Percentiles rank a stretch among this genome's conserved stretches.
phyloP scores from a whole-genome alignment of 2,329 filamentous ascomycete genomes.

The Hymenoscyphus infarciens region DNA sequence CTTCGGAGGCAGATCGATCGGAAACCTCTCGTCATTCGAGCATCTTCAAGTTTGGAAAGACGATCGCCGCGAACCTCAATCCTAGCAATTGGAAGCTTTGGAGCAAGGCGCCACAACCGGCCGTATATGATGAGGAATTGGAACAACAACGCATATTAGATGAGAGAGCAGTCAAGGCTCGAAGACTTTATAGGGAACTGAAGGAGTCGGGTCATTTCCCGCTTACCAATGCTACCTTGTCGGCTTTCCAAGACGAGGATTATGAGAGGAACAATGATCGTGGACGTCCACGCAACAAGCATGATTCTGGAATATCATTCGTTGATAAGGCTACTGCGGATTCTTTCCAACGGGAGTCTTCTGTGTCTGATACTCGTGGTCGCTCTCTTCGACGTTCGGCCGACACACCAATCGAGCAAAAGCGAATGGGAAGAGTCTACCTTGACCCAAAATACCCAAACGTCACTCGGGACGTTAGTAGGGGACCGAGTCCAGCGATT shows the following conservation, averaged over 20 bases:
- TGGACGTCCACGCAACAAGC: constrained; percentile 19
- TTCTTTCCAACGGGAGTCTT: neutral
- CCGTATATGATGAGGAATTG: constrained; percentile 40
- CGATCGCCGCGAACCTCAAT: constrained; percentile 51
- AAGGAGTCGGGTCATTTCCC: constrained; percentile 47
- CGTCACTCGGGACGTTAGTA: neutral
- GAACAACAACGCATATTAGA: constrained; percentile 42
- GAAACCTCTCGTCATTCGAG: constrained; percentile 40
- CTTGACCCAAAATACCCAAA: constrained; percentile 22
- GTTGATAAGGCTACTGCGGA: constrained; percentile 8
- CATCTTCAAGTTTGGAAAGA: constrained; percentile 54
- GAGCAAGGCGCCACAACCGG: constrained; percentile 22
- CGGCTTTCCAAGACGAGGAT: neutral
- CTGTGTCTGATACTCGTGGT: neutral
- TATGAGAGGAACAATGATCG: neutral
- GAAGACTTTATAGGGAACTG: constrained; percentile 50
- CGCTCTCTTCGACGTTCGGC: constrained; percentile 2
- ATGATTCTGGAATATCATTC: constrained; percentile 32
- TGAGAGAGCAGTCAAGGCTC: constrained; percentile 43
- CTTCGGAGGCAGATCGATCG: constrained; percentile 24
- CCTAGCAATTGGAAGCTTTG: constrained; percentile 47
- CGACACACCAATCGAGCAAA: constrained; percentile 24
- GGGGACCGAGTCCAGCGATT: constrained; percentile 3
- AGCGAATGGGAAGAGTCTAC: constrained; percentile 27
- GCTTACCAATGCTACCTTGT: constrained; percentile 17